A percentile compares a stretch with the other conserved stretches of the same genome.
These are phyloP conservation scores for Kodamaea derodonti DNA, from an alignment of 1,139 yeast species.

Conservation along the genomic window DNA sequence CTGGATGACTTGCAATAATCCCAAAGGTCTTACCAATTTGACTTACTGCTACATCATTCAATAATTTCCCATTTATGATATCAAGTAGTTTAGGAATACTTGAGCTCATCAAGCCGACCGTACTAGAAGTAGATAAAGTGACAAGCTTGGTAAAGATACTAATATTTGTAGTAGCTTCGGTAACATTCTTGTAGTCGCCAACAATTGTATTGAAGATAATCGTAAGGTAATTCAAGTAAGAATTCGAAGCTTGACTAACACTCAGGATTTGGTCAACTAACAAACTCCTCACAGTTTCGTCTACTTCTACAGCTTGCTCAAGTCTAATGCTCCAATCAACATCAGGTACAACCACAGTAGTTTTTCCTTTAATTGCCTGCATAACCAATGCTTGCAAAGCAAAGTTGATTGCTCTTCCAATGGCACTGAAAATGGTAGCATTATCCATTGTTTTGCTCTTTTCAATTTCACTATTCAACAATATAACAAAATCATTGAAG, in stretches of 20 bases:
- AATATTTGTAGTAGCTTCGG: constrained; percentile 19
- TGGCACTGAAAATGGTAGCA: constrained; percentile 26
- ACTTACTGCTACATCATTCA: constrained; percentile 31
- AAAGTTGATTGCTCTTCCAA: constrained; percentile 45
- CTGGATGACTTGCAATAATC: constrained; percentile 50
- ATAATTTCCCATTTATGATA: constrained; percentile 20
- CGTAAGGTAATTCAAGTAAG: constrained; percentile 18
- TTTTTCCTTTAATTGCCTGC: constrained; percentile 50
- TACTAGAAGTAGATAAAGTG: constrained; percentile 31
- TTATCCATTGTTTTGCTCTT: constrained; percentile 13
- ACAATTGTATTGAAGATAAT: constrained; percentile 28
- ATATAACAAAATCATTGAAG: constrained; percentile 30
- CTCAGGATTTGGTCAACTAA: constrained; percentile 26
- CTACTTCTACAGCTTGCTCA: constrained; percentile 69
- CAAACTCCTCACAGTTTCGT: constrained; percentile 44
- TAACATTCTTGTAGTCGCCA: constrained; percentile 18
- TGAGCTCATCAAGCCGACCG: constrained; percentile 22
- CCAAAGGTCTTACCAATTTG: constrained; percentile 51
- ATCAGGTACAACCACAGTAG: constrained; percentile 61
- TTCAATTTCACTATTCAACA: constrained; percentile 25
- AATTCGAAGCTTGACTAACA: constrained; percentile 12
- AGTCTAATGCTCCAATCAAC: constrained; percentile 72
- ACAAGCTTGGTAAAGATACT: constrained; percentile 30
- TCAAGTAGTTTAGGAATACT: constrained; percentile 18
- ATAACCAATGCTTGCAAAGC: constrained; percentile 56